A percentile compares a stretch with the other conserved stretches of the same genome.
These are phyloP conservation scores for Passiflora organensis DNA, from an alignment of 345 rosid species.

Conservation along the genomic window DNA sequence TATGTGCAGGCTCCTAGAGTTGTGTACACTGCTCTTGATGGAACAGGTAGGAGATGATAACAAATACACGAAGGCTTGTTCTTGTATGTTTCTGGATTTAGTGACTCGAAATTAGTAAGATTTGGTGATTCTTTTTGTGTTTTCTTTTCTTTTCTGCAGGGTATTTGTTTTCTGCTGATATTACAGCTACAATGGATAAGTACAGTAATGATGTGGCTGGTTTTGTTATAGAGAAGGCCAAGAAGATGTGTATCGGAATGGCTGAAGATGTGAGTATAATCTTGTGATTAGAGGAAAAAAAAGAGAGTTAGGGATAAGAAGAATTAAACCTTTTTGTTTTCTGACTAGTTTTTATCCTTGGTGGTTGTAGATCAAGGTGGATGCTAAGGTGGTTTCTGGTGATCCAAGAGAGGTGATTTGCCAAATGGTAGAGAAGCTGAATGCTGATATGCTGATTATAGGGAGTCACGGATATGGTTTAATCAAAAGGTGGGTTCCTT, in stretches of 20 bases:
- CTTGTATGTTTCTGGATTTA: not conserved
- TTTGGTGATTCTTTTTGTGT: not conserved
- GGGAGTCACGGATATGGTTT: conserved; percentile 63
- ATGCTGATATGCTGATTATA: conserved; percentile 48
- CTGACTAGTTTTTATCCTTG: not conserved
- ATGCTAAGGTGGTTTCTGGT: conserved; percentile 36
- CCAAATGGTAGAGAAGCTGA: conserved; percentile 38
- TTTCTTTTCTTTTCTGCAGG: conserved; percentile 22
- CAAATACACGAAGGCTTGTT: not conserved
- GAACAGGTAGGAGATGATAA: conserved; percentile 42
- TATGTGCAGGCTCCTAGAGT: conserved; percentile 38
- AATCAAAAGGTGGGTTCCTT: conserved; percentile 39
- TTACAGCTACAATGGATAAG: conserved; percentile 39
- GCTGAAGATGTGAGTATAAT: conserved; percentile 28
- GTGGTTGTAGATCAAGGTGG: conserved; percentile 42
- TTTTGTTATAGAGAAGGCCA: conserved; percentile 41
- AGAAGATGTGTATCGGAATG: conserved; percentile 35
- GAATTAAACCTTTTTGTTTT: too few relatives aligned
- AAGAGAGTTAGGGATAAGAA: too few relatives aligned
- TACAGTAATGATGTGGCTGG: conserved; percentile 40
- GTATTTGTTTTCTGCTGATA: conserved; percentile 52
- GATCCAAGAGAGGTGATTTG: conserved; percentile 64
- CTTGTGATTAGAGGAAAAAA: too few relatives aligned
- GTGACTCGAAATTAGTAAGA: too few relatives aligned
- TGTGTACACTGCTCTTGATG: conserved; percentile 37